Percentiles rank a stretch among this genome's conserved stretches.
phyloP scores from a whole-genome alignment of 1,284 basidiomycete genomes.

The Heterobasidion annosum region DNA sequence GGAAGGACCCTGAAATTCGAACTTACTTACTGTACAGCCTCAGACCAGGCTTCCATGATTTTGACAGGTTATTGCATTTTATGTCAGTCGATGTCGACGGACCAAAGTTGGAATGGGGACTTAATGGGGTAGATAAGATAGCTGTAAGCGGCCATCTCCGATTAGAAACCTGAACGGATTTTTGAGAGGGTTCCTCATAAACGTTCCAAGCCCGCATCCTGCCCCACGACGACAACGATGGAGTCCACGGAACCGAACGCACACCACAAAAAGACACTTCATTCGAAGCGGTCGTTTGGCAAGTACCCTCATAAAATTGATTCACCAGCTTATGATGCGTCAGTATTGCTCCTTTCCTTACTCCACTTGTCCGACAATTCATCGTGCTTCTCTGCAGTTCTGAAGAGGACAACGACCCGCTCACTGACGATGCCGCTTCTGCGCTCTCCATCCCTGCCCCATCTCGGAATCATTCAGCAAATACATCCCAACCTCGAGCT shows the following conservation, averaged over 20 bases:
- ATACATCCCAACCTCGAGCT: slow-evolving; percentile 15
- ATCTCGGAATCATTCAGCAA: slow-evolving; percentile 17
- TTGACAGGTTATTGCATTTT: too few relatives aligned
- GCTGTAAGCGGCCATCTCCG: not conserved
- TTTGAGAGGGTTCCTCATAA: too few relatives aligned
- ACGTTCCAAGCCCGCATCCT: not conserved
- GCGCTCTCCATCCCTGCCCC: slow-evolving; percentile 30
- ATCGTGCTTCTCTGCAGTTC: slow-evolving; percentile 23
- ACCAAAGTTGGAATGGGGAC: too few relatives aligned
- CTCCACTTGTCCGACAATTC: not conserved
- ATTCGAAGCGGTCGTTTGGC: slow-evolving; percentile 59
- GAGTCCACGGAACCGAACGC: slow-evolving; percentile 17
- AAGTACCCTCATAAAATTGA: slow-evolving; percentile 50
- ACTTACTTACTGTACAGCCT: too few relatives aligned
- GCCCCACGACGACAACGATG: slow-evolving; percentile 12
- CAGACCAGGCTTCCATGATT: too few relatives aligned
- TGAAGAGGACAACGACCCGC: slow-evolving; percentile 76
- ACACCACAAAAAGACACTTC: slow-evolving; percentile 38
- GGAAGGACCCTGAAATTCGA: too few relatives aligned
- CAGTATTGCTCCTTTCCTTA: slow-evolving; percentile 2
- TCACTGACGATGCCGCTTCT: slow-evolving; percentile 64
- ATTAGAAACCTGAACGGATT: not conserved
- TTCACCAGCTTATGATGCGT: slow-evolving; percentile 70
- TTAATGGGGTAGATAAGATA: not conserved
- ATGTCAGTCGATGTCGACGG: too few relatives aligned